Evolutionary conservation across 1,284 basidiomycete genomes (phyloP), one percentile per base, ranked within the genome.

Genomic region (Trichosporon ovoides): DNA sequence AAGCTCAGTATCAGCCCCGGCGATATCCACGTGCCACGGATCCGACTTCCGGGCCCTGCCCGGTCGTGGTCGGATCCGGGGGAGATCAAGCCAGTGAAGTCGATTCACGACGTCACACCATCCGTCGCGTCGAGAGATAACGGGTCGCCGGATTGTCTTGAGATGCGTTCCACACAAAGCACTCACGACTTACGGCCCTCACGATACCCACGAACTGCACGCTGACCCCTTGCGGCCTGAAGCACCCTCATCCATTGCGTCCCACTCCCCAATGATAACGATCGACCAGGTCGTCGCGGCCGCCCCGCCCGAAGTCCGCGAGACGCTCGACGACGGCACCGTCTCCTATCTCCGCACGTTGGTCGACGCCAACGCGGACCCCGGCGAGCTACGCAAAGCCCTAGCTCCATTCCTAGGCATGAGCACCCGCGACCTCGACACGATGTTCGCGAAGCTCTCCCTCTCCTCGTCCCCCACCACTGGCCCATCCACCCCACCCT

Each of bases 321-420:
- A 62, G 19, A 49, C 50, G 6, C 53, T 59, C 24, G 61, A 62
- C 53, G 55, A 57, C 22, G 55, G 49, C 48, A 62, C 61, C 35
- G 37, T 52, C 31, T 36, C 52, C 2, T 62, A 55, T 34, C 52
- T 59, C 22, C 31, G 20, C 33, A 55, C 58, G 1, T 55, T 49
- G 35, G 43, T 62, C 6, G 52, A 33, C 5, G 53, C 43, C 40
- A 57, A 52, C n/a, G n/a, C n/a, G 52, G 20, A 20, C 10, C 35
- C 49, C 10, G 50, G 33, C 18, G 55, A 56, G 1, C 55, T 55
- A 19, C 52, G 53, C 3, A 50, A 50, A 7, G 58, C 61, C 5
- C 34, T 59, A 34, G 55, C 56, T 22, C 61, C 61, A 33, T 62
- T 57, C 22, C 55, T 62, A 12, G 61, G 61, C 37, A 57, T 62